Conservation (phyloP, 1,284 basidiomycete genomes). For the Trametes polyzona region DNA sequence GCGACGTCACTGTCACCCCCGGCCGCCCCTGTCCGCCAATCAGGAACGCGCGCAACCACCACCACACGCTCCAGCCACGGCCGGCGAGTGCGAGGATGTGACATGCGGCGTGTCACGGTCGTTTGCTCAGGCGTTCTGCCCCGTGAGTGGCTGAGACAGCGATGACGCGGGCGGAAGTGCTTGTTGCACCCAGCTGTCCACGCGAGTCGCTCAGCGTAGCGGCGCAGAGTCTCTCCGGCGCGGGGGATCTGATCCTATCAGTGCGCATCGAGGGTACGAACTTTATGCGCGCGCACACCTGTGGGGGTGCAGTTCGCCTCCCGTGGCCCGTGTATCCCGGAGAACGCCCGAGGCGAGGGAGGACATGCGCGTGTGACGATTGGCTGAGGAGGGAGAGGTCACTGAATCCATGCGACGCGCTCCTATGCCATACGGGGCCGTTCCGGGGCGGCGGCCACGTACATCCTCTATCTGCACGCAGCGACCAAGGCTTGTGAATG, state of each 20-base stretch:
- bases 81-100: background rate
- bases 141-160: background rate
- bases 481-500: background rate
- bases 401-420: background rate
- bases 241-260: slow-evolving; percentile 24
- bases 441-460: background rate
- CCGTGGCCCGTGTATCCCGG: background rate
- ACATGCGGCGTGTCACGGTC: background rate
- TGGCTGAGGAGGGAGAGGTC: background rate
- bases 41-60: background rate
- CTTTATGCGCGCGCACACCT: slow-evolving; percentile 8
- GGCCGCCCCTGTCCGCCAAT: slow-evolving; percentile 9
- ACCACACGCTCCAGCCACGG: background rate
- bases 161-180: too few relatives aligned
- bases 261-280: slow-evolving; percentile 23
- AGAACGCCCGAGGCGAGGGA: background rate
- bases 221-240: slow-evolving; percentile 8
- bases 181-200: too few relatives aligned
- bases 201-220: background rate
- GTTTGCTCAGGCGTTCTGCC: background rate
- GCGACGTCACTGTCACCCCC: slow-evolving; percentile 3
- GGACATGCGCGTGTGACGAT: too few relatives aligned
- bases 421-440: background rate
- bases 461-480: slow-evolving; percentile 6
- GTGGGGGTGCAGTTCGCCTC: background rate